Evolutionary conservation across 768 basidiomycete species (phyloP).

Genomic region (Ramaria sp.): DNA sequence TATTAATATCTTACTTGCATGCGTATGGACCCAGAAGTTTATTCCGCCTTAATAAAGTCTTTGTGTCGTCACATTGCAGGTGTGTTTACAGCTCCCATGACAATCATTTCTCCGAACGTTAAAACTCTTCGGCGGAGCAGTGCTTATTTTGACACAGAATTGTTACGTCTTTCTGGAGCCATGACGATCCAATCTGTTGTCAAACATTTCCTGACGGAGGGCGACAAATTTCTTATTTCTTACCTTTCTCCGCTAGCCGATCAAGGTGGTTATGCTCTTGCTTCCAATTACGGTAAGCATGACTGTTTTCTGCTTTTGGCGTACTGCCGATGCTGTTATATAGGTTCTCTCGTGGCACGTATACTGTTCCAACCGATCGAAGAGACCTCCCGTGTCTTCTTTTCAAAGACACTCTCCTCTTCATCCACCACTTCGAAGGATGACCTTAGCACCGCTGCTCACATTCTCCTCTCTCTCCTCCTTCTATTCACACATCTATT

Average conservation of each 20-base stretch:
- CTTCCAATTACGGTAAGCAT: constrained; percentile 82
- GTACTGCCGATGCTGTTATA: not conserved
- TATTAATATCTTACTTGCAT: constrained; percentile 45
- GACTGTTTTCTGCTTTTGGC: not conserved
- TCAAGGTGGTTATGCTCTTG: constrained; percentile 37
- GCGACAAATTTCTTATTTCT: constrained; percentile 72
- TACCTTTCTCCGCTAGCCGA: constrained; percentile 28
- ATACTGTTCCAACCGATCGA: constrained; percentile 94
- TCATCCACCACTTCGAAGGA: not conserved
- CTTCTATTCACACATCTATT: constrained; percentile 57
- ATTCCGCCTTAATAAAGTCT: constrained; percentile 24
- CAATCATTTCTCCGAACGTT: not conserved
- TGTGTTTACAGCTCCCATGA: constrained; percentile 11
- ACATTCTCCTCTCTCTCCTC: constrained; percentile 34
- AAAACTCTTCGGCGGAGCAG: not conserved
- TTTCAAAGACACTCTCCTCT: constrained; percentile 47
- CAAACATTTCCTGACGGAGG: constrained; percentile 94
- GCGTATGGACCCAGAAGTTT: constrained; percentile 25
- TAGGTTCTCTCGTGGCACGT: constrained; percentile 86
- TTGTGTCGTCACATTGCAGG: constrained; percentile 17
- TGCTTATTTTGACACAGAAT: constrained; percentile 31
- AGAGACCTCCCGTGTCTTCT: constrained; percentile 82
- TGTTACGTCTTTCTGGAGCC: constrained; percentile 57
- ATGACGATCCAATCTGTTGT: constrained; percentile 85
- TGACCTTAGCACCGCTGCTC: constrained; percentile 27